Conservation (phyloP, 345 rosid species). For the Citrus glauca region DNA sequence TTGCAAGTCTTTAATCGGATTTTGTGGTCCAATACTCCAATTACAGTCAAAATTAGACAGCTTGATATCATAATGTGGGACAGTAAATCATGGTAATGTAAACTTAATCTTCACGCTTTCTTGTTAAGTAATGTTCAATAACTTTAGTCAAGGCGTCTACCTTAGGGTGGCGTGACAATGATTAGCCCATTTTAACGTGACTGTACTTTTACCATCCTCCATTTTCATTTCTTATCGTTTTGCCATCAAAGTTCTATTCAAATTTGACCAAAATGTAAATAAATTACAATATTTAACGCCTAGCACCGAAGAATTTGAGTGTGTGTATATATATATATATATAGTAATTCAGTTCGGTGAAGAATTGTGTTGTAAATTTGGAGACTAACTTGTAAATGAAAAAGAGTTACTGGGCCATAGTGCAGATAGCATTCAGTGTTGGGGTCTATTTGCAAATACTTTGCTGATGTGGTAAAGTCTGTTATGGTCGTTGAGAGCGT, state of each 20-base stretch:
- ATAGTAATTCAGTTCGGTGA: too few species aligned
- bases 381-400: too few species aligned
- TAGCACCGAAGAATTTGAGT: too few species aligned
- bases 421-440: too few species aligned
- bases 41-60: conserved; percentile 14
- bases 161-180: conserved; percentile 13
- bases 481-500: too few species aligned
- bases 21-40: not conserved
- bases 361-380: too few species aligned
- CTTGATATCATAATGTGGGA: conserved; percentile 21
- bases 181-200: conserved; percentile 10
- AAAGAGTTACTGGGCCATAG: too few species aligned
- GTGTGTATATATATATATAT: too few species aligned
- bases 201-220: not conserved
- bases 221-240: not conserved
- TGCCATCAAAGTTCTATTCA: not conserved
- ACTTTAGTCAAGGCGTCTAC: conserved; percentile 3
- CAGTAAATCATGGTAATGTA: conserved; percentile 17
- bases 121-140: not conserved
- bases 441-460: too few species aligned
- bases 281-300: too few species aligned
- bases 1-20: not conserved
- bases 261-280: not conserved
- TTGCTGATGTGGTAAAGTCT: too few species aligned
- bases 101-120: conserved; percentile 22